Base-by-base conservation (phyloP, 2,329 filamentous ascomycete species). In the Microdochium trichocladiopsis region DNA sequence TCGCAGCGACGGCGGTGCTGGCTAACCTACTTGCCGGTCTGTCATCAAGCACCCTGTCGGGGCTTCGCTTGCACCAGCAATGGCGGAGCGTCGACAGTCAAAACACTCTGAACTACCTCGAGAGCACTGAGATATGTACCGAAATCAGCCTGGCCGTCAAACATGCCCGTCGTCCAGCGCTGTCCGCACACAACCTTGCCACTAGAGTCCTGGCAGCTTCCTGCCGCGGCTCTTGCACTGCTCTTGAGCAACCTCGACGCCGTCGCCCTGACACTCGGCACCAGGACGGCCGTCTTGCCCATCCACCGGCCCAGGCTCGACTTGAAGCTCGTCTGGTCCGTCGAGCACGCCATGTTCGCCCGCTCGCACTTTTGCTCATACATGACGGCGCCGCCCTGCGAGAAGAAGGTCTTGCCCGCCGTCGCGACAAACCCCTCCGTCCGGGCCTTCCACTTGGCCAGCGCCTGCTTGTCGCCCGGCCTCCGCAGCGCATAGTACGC, bases 281-380 rank as follows among this genome's bases (percentile, higher is more conserved):
- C 66, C 51, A 69, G 55, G 24, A 69, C 61, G 23, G 66, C 64
- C 14, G 67, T 60, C 53, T 60, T 62, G 6, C 56, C 61, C 57
- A 60, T 65, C 67, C 61, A 63, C 21, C 62, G 61, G 14, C 56
- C 53, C 31, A 61, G 49, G 49, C 61, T 64, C 21, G 62, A 60
- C 55, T 68, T 59, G 62, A 61, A 54, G 58, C 64, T 58, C 56
- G 59, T 67, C 53, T 70, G 66, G 53, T 72, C 70, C 23, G 60
- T 57, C 55, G 66, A 64, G 59, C 73, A 75, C 25, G 62, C 70
- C 24, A 66, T 63, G 8, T 54, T 54, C 43, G 18, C 23, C 0
- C 70, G 55, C 50, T 75, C 72, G 58, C 72, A 75, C 24, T 67
- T 63, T 28, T 61, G 56, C 54, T 74, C 71, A 45, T 60, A 61